These are phyloP conservation scores for Nidularia pulvinata DNA, from an alignment of 768 basidiomycete species.

Conservation along the genomic window DNA sequence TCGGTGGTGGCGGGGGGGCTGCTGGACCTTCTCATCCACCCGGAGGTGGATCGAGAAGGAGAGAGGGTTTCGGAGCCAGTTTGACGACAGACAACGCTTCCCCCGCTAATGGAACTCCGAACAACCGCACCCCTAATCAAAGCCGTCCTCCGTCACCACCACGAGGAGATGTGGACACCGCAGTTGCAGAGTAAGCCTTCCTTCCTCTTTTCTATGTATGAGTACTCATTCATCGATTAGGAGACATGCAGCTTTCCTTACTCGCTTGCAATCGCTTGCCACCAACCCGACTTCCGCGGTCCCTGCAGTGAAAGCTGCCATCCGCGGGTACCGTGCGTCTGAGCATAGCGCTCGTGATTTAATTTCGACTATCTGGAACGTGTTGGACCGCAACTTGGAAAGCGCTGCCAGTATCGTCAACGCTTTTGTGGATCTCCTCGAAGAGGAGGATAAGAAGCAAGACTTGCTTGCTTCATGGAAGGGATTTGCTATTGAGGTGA, in stretches of 20 bases:
- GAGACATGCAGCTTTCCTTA: conserved; percentile 63
- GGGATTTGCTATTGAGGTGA: conserved; percentile 80
- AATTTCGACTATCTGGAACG: conserved; percentile 87
- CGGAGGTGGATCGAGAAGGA: conserved; percentile 35
- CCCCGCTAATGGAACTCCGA: conserved; percentile 13
- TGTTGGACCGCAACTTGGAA: conserved; percentile 52
- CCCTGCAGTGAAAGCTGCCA: conserved; percentile 69
- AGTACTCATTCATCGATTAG: conserved; percentile 30
- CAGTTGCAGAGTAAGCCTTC: conserved; percentile 48
- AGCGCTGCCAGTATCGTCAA: conserved; percentile 75
- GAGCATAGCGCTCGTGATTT: conserved; percentile 85
- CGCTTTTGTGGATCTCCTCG: conserved; percentile 72
- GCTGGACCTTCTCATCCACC: neutral
- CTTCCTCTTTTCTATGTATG: neutral
- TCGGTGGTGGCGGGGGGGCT: neutral
- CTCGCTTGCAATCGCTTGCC: conserved; percentile 59
- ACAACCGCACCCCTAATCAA: conserved; percentile 15
- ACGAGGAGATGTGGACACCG: conserved; percentile 51
- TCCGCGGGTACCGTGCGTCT: conserved; percentile 73
- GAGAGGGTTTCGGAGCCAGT: conserved; percentile 62
- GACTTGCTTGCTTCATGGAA: conserved; percentile 80
- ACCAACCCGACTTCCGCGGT: conserved; percentile 57
- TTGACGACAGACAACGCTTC: conserved; percentile 42
- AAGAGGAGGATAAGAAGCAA: conserved; percentile 83
- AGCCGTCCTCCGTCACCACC: conserved; percentile 36